Percentiles rank a stretch among this genome's conserved stretches.
These are phyloP conservation scores for Vanderwaltozyma polyspora DNA, from an alignment of 805 yeast genomes.

Conservation along the genomic window DNA sequence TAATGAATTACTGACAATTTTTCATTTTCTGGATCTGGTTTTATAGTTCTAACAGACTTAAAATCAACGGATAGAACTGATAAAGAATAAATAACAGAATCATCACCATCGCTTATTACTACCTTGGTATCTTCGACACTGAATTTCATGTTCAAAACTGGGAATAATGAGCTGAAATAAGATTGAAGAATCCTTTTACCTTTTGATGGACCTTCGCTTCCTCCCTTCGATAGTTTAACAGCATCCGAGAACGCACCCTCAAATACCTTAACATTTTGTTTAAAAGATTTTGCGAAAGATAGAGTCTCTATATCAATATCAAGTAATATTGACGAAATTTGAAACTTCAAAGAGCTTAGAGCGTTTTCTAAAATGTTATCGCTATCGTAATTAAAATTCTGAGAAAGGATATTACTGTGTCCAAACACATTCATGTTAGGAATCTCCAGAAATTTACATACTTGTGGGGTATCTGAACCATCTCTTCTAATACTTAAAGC, in stretches of 20 bases:
- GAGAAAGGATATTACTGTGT: slow-evolving; percentile 31
- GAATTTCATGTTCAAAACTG: slow-evolving; percentile 26
- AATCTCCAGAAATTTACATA: slow-evolving; percentile 23
- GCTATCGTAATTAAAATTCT: slow-evolving; percentile 21
- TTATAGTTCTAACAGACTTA: slow-evolving; percentile 12
- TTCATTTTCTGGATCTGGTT: slow-evolving; percentile 4
- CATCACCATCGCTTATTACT: slow-evolving; percentile 24
- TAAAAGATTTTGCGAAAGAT: slow-evolving; percentile 27
- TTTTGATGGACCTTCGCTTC: not conserved
- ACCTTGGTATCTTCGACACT: slow-evolving; percentile 32
- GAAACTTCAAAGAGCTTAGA: slow-evolving; percentile 28
- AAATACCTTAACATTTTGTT: slow-evolving; percentile 20
- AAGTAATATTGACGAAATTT: slow-evolving; percentile 34
- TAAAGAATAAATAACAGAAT: slow-evolving; percentile 24
- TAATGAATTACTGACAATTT: slow-evolving; percentile 8
- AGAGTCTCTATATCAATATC: slow-evolving; percentile 34
- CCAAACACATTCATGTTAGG: slow-evolving; percentile 31
- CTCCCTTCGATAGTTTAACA: slow-evolving; percentile 4
- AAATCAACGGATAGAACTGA: slow-evolving; percentile 17
- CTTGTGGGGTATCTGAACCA: slow-evolving; percentile 1
- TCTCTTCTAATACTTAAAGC: slow-evolving; percentile 18
- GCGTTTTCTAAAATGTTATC: slow-evolving; percentile 21
- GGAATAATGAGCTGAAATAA: slow-evolving; percentile 19
- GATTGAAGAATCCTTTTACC: slow-evolving; percentile 4
- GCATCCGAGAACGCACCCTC: slow-evolving; percentile 10